phyloP scores from a whole-genome alignment of 371 early-diverging fungal genomes.

The Mortierella sp. region DNA sequence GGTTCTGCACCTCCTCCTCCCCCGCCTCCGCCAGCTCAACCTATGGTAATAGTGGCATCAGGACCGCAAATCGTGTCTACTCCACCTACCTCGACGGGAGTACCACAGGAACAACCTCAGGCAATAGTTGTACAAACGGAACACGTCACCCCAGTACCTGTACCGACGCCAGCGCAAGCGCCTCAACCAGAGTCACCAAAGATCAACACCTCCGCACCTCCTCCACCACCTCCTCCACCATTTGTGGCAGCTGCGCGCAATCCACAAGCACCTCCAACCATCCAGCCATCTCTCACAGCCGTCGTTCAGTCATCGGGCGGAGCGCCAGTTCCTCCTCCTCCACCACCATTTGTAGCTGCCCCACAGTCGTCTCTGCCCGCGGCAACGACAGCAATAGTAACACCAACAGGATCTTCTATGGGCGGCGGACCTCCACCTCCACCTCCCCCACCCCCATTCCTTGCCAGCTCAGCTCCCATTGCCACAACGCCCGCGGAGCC shows the following conservation, averaged over 20 bases:
- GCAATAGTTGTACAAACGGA: not conserved
- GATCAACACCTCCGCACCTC: conserved; percentile 18
- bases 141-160: too few relatives aligned
- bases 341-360: not conserved
- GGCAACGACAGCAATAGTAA: not conserved
- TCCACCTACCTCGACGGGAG: not conserved
- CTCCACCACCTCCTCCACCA: conserved; percentile 37
- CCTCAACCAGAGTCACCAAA: not conserved
- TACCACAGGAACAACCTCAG: conserved; percentile 17
- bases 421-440: conserved; percentile 23
- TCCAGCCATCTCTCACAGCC: not conserved
- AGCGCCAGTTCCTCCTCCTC: not conserved
- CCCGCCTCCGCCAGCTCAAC: conserved; percentile 19
- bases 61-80: not conserved
- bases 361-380: not conserved
- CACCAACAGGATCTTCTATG: not conserved
- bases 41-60: conserved; percentile 2
- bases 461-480: not conserved
- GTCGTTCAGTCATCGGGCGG: not conserved
- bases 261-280: not conserved
- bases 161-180: not conserved
- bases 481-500: conserved; percentile 22
- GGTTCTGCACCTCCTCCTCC: not conserved
- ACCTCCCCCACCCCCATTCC: conserved; percentile 35
- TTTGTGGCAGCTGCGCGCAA: not conserved